phyloP scores from a whole-genome alignment of 305 asterid species.

The Rubia tinctorum region DNA sequence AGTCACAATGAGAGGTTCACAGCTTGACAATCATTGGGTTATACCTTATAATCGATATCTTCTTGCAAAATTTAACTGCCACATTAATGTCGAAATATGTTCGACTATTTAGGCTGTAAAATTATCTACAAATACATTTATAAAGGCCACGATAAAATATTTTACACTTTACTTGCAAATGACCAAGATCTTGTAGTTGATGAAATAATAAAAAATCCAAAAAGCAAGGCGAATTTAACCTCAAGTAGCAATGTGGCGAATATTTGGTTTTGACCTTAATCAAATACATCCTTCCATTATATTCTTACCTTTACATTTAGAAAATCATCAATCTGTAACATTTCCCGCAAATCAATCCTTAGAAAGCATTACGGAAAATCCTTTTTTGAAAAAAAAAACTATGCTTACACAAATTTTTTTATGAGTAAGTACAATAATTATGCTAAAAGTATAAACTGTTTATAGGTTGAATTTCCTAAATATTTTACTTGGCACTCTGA shows the following conservation, averaged over 20 bases:
- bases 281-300: background rate
- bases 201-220: background rate
- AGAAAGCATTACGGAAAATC: background rate
- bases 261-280: background rate
- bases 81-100: background rate
- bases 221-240: constrained; percentile 2
- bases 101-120: background rate
- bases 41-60: background rate
- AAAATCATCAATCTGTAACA: background rate
- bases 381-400: too few relatives aligned
- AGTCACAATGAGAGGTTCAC: background rate
- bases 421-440: background rate
- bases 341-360: background rate
- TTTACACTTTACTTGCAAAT: background rate
- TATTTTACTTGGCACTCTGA: background rate
- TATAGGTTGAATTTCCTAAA: background rate
- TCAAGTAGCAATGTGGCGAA: background rate
- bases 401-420: background rate
- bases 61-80: background rate
- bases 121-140: background rate
- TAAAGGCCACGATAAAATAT: constrained; percentile 3
- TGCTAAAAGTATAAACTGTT: background rate
- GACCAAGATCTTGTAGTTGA: background rate
- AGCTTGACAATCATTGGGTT: background rate
- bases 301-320: background rate